Base-by-base conservation (phyloP, 2,329 filamentous ascomycete species). In the Aspergillus novoparasiticus region DNA sequence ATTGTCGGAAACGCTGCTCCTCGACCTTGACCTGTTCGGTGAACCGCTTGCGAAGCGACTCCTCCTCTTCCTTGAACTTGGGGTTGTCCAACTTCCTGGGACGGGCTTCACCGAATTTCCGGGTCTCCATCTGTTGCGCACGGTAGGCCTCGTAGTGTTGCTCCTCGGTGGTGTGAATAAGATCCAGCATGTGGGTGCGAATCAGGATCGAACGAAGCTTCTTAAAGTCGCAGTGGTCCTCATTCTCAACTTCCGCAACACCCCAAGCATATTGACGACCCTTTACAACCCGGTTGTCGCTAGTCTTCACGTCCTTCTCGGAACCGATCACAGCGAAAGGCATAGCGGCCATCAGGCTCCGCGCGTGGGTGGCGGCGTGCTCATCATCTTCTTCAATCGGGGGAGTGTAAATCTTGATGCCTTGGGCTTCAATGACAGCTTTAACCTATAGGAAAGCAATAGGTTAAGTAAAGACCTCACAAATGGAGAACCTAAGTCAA, bases 191-290 rank as follows among this genome's bases (percentile, higher is more conserved):
- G 86, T 99, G 95, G 57, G 94, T 97, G 81, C 95, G 93, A 85
- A 99, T 98, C 71, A 99, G 87, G 75, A 99, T 98, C 56, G 94
- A 97, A 75, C 95, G 94, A 68, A 99, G 91, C 87, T 99, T 99
- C 91, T 99, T 99, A 87, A 99, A 99, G 83, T 99, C 95, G 83
- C 95, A 99, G 87, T 99, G 95, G 79, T 99, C 95, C 84, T 99
- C 95, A 78, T 99, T 99, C 87, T 99, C 95, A 58, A 99, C 95
- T 82, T 99, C 95, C 66, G 95, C 95, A 74, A 99, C 95, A 86
- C 95, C 95, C 95, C 95, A 99, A 61, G 93, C 93, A 84, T 99
- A 99, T 82, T 99, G 96, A 68, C 95, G 93, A 71, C 95, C 95
- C 88, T 99, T 99, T 80, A 98, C 94, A 69, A 97, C 96, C 79